Evolutionary conservation across 2,329 filamentous ascomycete species (phyloP).

Genomic region (Diaporthe eres): DNA sequence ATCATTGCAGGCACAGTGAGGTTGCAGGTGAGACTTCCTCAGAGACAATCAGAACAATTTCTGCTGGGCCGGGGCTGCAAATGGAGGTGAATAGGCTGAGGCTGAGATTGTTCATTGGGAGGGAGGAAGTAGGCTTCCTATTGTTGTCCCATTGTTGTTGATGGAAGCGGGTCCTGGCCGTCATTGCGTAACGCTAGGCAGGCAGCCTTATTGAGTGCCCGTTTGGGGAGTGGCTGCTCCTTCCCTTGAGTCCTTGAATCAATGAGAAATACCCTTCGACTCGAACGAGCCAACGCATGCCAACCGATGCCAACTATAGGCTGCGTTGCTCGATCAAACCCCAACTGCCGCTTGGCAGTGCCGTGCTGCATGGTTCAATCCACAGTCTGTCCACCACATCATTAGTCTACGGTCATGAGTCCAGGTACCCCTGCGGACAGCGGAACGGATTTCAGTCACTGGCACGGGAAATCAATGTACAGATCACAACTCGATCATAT

Average conservation of each 20-base stretch:
- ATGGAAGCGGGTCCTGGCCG: neutral
- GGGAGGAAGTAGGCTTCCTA: constrained; percentile 24
- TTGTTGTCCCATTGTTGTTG: constrained; percentile 40
- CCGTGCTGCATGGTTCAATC: neutral
- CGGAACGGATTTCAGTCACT: neutral
- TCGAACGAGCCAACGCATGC: neutral
- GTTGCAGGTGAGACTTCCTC: neutral
- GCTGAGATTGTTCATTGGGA: constrained; percentile 28
- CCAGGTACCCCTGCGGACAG: no score
- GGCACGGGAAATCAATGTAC: neutral
- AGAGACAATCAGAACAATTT: constrained; percentile 30
- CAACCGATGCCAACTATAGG: neutral
- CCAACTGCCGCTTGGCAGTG: neutral
- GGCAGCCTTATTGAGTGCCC: constrained; percentile 4
- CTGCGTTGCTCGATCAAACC: neutral
- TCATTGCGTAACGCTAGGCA: neutral
- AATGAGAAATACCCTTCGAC: neutral
- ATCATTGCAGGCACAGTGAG: neutral
- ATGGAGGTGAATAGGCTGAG: constrained; percentile 31
- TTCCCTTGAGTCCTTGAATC: neutral
- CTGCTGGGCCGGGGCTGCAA: neutral
- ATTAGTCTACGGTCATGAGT: no score
- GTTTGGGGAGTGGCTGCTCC: neutral
- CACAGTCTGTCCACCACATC: no score
- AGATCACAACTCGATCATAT: constrained; percentile 29